Conservation (phyloP, 106 monocot genomes). For the Apostasia shenzhenica region DNA sequence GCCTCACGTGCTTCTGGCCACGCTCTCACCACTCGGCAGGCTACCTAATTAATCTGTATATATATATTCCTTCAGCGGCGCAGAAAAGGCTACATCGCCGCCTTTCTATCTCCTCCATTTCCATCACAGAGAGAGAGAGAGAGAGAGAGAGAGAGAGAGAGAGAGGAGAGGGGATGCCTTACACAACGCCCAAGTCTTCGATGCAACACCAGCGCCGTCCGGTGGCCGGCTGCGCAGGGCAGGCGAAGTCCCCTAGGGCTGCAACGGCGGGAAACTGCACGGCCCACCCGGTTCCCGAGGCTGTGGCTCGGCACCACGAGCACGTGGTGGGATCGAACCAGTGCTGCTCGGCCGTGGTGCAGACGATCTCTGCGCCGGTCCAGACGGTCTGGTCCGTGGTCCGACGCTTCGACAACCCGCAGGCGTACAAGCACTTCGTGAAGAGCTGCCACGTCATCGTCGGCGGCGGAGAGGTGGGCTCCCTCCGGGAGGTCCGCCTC, state of each 20-base stretch:
- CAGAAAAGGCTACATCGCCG: too few species aligned
- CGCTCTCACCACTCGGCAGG: too few species aligned
- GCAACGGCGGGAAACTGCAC: background rate
- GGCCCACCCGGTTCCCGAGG: constrained; percentile 13
- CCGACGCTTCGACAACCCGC: constrained; percentile 59
- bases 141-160: background rate
- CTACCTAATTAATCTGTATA: too few species aligned
- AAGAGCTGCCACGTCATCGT: constrained; percentile 49
- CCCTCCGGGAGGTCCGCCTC: constrained; percentile 45
- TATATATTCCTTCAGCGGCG: too few species aligned
- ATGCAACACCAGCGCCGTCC: background rate
- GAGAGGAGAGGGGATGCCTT: background rate
- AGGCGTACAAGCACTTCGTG: constrained; percentile 61
- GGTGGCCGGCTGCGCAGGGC: background rate
- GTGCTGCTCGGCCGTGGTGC: constrained; percentile 49
- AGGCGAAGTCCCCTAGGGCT: background rate
- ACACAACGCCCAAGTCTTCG: background rate
- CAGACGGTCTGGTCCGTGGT: constrained; percentile 59
- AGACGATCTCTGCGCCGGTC: constrained; percentile 32
- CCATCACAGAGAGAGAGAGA: background rate
- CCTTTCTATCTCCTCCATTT: background rate
- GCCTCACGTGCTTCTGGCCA: too few species aligned
- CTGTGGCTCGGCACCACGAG: constrained; percentile 34
- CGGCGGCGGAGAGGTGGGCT: constrained; percentile 39
- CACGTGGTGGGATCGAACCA: constrained; percentile 26